Conservation (phyloP, 2,329 filamentous ascomycete species). For the Graphilbum fragrans region DNA sequence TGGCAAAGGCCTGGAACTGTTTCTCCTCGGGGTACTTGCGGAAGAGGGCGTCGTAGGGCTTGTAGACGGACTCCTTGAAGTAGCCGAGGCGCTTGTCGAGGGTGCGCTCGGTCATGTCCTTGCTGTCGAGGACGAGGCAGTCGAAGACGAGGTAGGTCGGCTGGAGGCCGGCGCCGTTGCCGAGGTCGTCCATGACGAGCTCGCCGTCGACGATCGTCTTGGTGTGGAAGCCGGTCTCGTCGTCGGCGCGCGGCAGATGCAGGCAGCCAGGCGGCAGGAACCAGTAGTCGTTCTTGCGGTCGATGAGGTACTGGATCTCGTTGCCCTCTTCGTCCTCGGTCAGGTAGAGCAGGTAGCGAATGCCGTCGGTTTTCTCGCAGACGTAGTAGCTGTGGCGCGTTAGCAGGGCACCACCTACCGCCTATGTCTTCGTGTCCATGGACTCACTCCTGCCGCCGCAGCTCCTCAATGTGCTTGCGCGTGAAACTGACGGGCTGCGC, state of each 20-base stretch:
- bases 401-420: neutral
- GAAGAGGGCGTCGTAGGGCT: slow-evolving; percentile 54
- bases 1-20: slow-evolving; percentile 60
- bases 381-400: slow-evolving; percentile 70
- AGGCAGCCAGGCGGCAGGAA: slow-evolving; percentile 57
- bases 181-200: slow-evolving; percentile 71
- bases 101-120: slow-evolving; percentile 63
- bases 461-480: slow-evolving; percentile 67
- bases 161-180: slow-evolving; percentile 48
- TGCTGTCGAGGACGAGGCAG: slow-evolving; percentile 69
- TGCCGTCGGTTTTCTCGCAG: slow-evolving; percentile 95
- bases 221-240: slow-evolving; percentile 53
- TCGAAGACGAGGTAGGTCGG: slow-evolving; percentile 90
- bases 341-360: slow-evolving; percentile 89
- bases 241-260: slow-evolving; percentile 65
- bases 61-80: slow-evolving; percentile 65
- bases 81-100: slow-evolving; percentile 84
- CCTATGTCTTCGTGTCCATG: neutral
- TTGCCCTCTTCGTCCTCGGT: slow-evolving; percentile 47
- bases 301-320: slow-evolving; percentile 84
- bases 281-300: slow-evolving; percentile 97
- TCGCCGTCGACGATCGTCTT: slow-evolving; percentile 86
- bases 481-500: slow-evolving; percentile 93
- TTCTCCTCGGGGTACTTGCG: slow-evolving; percentile 57
- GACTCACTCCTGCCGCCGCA: slow-evolving; percentile 61